Conservation (phyloP, 352 stramenopile species). For the Saprolegnia diclina region DNA sequence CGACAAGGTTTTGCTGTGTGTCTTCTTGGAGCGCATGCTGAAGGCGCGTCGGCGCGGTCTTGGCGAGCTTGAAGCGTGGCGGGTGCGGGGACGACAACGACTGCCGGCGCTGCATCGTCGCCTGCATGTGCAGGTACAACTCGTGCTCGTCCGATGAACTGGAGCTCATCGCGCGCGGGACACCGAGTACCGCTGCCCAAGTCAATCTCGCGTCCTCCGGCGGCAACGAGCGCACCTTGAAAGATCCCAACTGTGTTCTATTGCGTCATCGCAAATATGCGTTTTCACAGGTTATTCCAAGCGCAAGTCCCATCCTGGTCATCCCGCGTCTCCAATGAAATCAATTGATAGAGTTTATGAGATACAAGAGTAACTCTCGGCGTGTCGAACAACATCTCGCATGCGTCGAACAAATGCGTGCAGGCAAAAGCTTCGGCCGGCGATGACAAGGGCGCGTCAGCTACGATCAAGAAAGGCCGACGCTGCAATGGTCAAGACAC, state of each 20-base stretch:
- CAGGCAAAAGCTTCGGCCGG: not conserved
- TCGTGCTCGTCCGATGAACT: slow-evolving; percentile 14
- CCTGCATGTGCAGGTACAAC: slow-evolving; percentile 16
- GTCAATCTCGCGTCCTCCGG: not conserved
- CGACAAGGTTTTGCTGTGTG: slow-evolving; percentile 10
- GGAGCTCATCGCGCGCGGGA: not conserved
- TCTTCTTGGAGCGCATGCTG: not conserved
- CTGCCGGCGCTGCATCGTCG: not conserved
- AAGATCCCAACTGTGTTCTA: slow-evolving; percentile 1
- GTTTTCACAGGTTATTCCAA: slow-evolving; percentile 6
- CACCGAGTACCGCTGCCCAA: not conserved
- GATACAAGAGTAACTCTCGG: not conserved
- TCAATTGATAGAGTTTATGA: not conserved
- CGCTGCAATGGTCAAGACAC: not conserved
- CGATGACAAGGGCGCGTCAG: not conserved
- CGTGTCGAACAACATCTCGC: slow-evolving; percentile 7
- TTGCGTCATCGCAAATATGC: slow-evolving; percentile 1
- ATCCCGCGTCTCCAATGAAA: not conserved
- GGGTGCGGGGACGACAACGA: not conserved
- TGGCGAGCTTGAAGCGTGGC: not conserved
- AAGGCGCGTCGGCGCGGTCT: not conserved
- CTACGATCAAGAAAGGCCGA: not conserved
- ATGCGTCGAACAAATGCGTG: not conserved
- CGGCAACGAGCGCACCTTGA: not conserved
- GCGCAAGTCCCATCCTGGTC: not conserved